Percentiles rank a stretch among this genome's conserved stretches.
Conservation (phyloP, 2,329 filamentous ascomycete genomes). For the Alternaria brassicae region DNA sequence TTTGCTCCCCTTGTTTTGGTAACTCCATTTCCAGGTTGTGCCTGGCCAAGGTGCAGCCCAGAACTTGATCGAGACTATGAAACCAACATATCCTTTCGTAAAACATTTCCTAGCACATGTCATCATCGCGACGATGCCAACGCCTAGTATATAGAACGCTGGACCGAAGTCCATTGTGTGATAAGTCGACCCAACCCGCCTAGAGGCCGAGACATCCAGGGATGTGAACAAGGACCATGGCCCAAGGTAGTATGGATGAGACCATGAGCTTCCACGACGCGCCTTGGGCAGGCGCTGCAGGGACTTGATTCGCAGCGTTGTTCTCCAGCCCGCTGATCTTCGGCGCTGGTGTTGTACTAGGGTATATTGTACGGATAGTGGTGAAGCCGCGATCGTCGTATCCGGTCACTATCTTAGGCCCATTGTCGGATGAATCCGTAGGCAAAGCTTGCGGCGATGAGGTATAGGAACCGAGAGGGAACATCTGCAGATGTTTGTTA, state of each 20-base stretch:
- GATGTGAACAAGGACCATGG: constrained; percentile 11
- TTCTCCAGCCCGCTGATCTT: constrained; percentile 12
- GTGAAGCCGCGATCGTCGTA: constrained; percentile 60
- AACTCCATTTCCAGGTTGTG: constrained; percentile 13
- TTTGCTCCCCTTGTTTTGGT: constrained; percentile 5
- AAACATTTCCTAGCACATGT: constrained; percentile 4
- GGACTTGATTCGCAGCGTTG: constrained; percentile 15
- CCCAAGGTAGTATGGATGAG: constrained; percentile 9
- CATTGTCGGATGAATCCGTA: constrained; percentile 37
- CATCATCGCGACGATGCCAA: constrained; percentile 8
- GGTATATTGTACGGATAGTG: constrained; percentile 52
- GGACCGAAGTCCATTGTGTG: constrained; percentile 6
- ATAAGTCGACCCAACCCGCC: constrained; percentile 5
- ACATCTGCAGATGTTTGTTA: constrained; percentile 52
- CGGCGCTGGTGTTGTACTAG: constrained; percentile 18
- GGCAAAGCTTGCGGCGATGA: constrained; percentile 55
- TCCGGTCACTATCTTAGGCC: constrained; percentile 49
- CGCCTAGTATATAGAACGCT: constrained; percentile 7
- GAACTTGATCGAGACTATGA: constrained; percentile 22
- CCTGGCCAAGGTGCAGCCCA: constrained; percentile 16
- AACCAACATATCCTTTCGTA: constrained; percentile 13
- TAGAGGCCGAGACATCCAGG: constrained; percentile 7
- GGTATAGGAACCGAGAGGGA: constrained; percentile 61
- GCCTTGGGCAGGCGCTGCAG: constrained; percentile 15
- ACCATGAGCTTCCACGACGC: constrained; percentile 2